These are phyloP conservation scores for Didymella arachidicola DNA, from an alignment of 2,329 filamentous ascomycete species.

Conservation along the genomic window DNA sequence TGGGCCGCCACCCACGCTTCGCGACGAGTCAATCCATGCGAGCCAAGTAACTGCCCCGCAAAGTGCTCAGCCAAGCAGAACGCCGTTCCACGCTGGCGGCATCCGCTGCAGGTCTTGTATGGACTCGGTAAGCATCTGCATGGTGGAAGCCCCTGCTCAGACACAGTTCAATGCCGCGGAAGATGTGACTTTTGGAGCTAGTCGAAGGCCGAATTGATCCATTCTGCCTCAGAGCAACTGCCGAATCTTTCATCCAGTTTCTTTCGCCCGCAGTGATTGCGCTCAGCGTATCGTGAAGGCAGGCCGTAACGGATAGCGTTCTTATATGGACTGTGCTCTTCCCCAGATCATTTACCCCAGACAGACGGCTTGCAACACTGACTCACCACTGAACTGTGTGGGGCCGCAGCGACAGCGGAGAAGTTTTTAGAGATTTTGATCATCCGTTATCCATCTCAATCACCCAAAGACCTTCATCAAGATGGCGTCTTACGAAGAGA, in stretches of 20 bases:
- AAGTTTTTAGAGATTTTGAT: slow-evolving; percentile 6
- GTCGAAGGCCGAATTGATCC: slow-evolving; percentile 25
- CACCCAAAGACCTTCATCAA: not conserved
- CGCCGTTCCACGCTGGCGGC: slow-evolving; percentile 30
- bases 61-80: slow-evolving; percentile 26
- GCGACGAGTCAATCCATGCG: slow-evolving; percentile 32
- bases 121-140: slow-evolving; percentile 38
- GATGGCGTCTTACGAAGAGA: slow-evolving; percentile 14
- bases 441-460: not conserved
- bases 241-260: slow-evolving; percentile 34
- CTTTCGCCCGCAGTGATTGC: slow-evolving; percentile 22
- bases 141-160: slow-evolving; percentile 27
- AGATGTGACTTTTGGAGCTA: slow-evolving; percentile 25
- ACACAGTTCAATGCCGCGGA: slow-evolving; percentile 4
- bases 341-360: slow-evolving; percentile 42
- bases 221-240: slow-evolving; percentile 37
- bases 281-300: slow-evolving; percentile 11
- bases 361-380: slow-evolving; percentile 19
- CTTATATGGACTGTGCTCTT: slow-evolving; percentile 42
- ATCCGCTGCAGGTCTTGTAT: slow-evolving; percentile 26
- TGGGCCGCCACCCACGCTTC: slow-evolving; percentile 29
- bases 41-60: slow-evolving; percentile 47
- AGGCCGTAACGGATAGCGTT: slow-evolving; percentile 27
- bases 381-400: slow-evolving; percentile 24
- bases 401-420: slow-evolving; percentile 22